Evolutionary conservation across 306 rosid species (phyloP), one percentile per base, ranked within the genome.

Genomic region (Casuarina equisetifolia): DNA sequence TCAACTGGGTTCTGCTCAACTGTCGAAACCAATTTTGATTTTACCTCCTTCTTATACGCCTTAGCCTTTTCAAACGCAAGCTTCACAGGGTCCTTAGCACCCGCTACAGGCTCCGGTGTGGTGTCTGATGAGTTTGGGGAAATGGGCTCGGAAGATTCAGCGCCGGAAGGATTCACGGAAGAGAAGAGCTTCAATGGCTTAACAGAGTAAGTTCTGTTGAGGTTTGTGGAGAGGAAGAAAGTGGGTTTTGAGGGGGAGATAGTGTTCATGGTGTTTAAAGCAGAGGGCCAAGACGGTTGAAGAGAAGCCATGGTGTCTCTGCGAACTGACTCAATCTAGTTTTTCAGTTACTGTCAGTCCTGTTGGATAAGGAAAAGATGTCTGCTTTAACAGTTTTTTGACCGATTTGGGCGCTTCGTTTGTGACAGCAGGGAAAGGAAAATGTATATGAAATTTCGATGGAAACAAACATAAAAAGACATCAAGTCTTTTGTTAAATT

Each of bases 41-140:
- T 63, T 0, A 58, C 51, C 11, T 84, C 77, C 63, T 83, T 77
- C 83, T 84, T 84, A 82, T 89, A 90, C 6, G 85, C 86, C 85
- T 85, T 89, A 5, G 96, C 96, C 43, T 87, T 89, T 72, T 59
- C 80, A 52, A 89, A 86, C 13, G 98, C 90, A 48, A 91, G 88
- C 91, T 91, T 91, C 66, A 84, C 86, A 1, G 90, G 88, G 81
- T 88, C 97, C 70, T 74, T 3, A 0, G 88, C 80, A 36, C 15
- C 76, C 36, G 79, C 49, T 74, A 71, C 78, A 7, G 83, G 51
- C 46, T 81, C 59, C 4, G 88, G 13, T 4, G 64, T 38, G n/a
- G 76, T 46, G 69, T 86, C 86, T 5, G 80, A 73, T 32, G 82
- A 66, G 74, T 73, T 78, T 16, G 78, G 53, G 1, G 86, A 74